Conservation (phyloP, 1,139 yeast genomes). For the Saccharomyces hybrid region DNA sequence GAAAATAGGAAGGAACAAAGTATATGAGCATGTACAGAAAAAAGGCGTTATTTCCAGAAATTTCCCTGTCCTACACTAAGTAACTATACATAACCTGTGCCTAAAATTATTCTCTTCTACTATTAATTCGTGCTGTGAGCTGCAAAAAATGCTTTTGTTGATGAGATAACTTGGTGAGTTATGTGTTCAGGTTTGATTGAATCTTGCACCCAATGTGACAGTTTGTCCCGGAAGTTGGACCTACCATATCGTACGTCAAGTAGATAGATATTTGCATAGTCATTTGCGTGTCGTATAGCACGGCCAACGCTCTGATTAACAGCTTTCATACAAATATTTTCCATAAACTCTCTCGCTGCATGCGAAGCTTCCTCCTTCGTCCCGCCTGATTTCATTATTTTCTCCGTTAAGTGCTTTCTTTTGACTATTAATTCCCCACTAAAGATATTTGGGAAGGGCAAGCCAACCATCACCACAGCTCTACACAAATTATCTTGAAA, state of each 20-base stretch:
- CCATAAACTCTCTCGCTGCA: conserved; percentile 47
- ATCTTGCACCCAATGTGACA: conserved; percentile 72
- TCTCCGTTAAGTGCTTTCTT: conserved; percentile 53
- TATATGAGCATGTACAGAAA: background rate
- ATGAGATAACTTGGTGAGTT: conserved; percentile 15
- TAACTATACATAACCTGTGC: too few relatives aligned
- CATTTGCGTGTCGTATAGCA: conserved; percentile 77
- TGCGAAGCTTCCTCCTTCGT: conserved; percentile 22
- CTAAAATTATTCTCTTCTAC: background rate
- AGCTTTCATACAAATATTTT: conserved; percentile 84
- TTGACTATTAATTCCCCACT: conserved; percentile 80
- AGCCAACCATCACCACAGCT: conserved; percentile 79
- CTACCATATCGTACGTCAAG: conserved; percentile 57
- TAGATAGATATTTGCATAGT: conserved; percentile 68
- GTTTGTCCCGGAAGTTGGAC: conserved; percentile 46
- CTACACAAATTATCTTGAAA: conserved; percentile 82
- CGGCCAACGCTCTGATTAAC: conserved; percentile 92
- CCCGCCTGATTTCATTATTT: conserved; percentile 27
- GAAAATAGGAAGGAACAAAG: too few relatives aligned
- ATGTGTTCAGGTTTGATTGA: conserved; percentile 30
- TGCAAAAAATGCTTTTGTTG: conserved; percentile 20
- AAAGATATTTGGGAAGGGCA: conserved; percentile 82
- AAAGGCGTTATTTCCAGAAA: background rate
- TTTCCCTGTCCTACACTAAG: too few relatives aligned
- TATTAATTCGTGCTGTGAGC: background rate